Evolutionary conservation across 345 rosid species (phyloP).

Genomic region (Triadica sebifera): DNA sequence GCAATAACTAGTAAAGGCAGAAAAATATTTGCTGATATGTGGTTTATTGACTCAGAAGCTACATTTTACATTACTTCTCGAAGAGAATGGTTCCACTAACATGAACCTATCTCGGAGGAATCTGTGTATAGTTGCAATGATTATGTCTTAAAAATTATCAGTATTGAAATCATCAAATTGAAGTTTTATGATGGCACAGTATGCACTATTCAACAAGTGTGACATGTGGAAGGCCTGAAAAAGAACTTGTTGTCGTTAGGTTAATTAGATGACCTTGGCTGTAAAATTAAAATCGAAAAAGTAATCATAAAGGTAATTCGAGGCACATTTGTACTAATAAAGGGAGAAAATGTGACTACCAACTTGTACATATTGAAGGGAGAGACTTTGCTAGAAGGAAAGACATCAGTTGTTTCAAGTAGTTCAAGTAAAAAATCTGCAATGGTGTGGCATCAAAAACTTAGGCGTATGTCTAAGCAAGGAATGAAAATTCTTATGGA

Average conservation of each 20-base stretch:
- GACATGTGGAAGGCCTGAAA: not conserved
- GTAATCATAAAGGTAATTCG: too few relatives aligned
- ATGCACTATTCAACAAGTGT: not conserved
- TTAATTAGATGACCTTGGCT: not conserved
- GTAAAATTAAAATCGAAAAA: not conserved
- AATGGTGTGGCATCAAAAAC: too few relatives aligned
- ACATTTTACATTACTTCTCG: not conserved
- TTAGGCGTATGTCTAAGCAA: not conserved
- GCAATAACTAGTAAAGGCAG: too few relatives aligned
- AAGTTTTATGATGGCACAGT: not conserved
- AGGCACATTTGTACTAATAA: not conserved
- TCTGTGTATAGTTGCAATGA: not conserved
- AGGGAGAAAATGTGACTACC: not conserved
- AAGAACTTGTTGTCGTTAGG: not conserved
- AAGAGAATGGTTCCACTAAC: not conserved
- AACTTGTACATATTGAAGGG: not conserved
- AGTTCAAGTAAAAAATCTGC: not conserved
- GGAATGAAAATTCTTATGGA: not conserved
- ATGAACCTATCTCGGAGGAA: not conserved
- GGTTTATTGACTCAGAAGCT: too few relatives aligned
- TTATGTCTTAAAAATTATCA: not conserved
- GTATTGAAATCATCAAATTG: not conserved
- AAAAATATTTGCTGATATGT: too few relatives aligned
- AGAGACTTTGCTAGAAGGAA: not conserved
- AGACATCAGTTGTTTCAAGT: not conserved